Conservation (phyloP, 2,329 filamentous ascomycete species). For the Dactylellina leptospora region DNA sequence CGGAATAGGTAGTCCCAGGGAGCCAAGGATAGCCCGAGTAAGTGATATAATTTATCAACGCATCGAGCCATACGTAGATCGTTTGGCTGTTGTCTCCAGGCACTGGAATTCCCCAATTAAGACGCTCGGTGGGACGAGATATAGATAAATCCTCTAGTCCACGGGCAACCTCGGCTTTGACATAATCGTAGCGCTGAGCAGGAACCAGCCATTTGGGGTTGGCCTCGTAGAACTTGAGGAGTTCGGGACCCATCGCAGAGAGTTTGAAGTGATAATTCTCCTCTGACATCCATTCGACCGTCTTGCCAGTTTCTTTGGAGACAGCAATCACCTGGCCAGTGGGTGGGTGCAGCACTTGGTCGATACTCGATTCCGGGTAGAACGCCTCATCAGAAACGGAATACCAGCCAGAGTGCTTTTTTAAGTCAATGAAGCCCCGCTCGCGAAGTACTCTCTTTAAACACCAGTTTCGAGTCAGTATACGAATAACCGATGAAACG, state of each 20-base stretch:
- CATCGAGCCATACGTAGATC: conserved; percentile 98
- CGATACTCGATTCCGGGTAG: conserved; percentile 80
- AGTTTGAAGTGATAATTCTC: conserved; percentile 94
- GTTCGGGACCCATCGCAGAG: conserved; percentile 78
- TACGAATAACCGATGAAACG: conserved; percentile 36
- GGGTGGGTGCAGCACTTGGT: conserved; percentile 76
- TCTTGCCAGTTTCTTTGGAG: conserved; percentile 85
- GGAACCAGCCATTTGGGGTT: conserved; percentile 84
- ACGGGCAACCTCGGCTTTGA: conserved; percentile 77
- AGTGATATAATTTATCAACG: conserved; percentile 91
- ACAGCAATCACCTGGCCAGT: conserved; percentile 70
- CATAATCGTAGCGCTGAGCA: conserved; percentile 75
- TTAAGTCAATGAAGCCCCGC: conserved; percentile 80
- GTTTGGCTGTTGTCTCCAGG: conserved; percentile 85
- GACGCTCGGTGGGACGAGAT: conserved; percentile 78
- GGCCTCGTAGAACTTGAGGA: conserved; percentile 79
- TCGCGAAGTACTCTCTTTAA: conserved; percentile 72
- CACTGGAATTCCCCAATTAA: conserved; percentile 88
- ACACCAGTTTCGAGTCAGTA: not conserved
- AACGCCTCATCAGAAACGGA: conserved; percentile 96
- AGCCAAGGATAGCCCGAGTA: conserved; percentile 79
- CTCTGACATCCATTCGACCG: conserved; percentile 94
- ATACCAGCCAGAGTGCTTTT: conserved; percentile 94
- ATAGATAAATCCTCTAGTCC: conserved; percentile 88
- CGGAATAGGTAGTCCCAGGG: conserved; percentile 59